Base-by-base conservation (phyloP, 179 eudicot species). In the Vitellaria paradoxa region DNA sequence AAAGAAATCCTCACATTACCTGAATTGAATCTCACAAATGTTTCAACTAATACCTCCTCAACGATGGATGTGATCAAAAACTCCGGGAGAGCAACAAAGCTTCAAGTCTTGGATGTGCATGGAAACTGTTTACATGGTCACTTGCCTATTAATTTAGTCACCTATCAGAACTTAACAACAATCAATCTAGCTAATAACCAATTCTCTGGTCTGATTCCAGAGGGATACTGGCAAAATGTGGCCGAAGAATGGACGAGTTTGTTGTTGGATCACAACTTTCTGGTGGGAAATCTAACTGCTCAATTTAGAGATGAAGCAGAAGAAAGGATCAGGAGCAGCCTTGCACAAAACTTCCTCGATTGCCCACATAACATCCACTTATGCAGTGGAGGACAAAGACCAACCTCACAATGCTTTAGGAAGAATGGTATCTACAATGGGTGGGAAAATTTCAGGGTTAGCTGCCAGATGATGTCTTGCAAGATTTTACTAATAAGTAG, bases 311-410 rank as follows among this genome's bases (percentile, higher is more conserved):
- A 18, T 17, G 50, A 64, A 7, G 70, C 49, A n/a, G n/a, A n/a
- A 20, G 9, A 76, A 15, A 83, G 45, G 68, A 53, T 87, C 9
- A 87, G 56, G 56, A 91, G 90, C 0, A 88, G 90, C 68, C 62
- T 92, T 50, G 86, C 90, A 65, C 85, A 84, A 55, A 92, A 92
- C 71, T 92, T 95, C 78, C 86, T 91, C 42, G 84, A 68, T 45
- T 92, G 97, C 82, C 92, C 90, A 1, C 47, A 30, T 13, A 81
- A 74, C 49, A 40, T 82, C 8, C 72, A 81, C 45, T 20, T 89
- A 79, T 92, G 97, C 37, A 77, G 63, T 17, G 92, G 91, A 66
- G 94, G 97, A n/a, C 97, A 92, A 67, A 90, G 93, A 15, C 75
- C 89, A 11, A 80, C 91, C 59, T 75, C 88, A 0, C 89, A 89